Percentiles rank a stretch among this genome's conserved stretches.
Evolutionary conservation across 192 early-diverging fungal species (phyloP).

Genomic region (Coemansia sp.): DNA sequence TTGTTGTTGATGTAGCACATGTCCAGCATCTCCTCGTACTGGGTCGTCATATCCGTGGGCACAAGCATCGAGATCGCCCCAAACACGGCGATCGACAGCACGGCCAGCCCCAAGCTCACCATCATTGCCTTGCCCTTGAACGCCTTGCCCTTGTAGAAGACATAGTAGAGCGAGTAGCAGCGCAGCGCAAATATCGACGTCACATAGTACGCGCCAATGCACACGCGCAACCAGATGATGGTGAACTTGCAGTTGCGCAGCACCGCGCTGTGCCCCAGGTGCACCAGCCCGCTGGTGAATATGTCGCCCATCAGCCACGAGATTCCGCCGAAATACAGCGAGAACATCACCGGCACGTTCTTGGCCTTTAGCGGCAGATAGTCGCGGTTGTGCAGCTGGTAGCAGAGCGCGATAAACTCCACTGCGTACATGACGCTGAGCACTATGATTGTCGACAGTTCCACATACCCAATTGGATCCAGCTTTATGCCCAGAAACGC

Average conservation of each 20-base stretch:
- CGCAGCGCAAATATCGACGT: conserved; percentile 32
- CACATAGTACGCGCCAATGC: conserved; percentile 32
- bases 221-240: conserved; percentile 30
- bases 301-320: conserved; percentile 39
- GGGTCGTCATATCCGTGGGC: conserved; percentile 16
- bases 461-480: conserved; percentile 35
- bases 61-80: conserved; percentile 26
- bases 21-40: conserved; percentile 32
- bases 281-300: conserved; percentile 34
- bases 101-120: conserved; percentile 2
- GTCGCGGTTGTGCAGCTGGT: conserved; percentile 30
- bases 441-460: conserved; percentile 38
- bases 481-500: conserved; percentile 28
- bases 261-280: conserved; percentile 16
- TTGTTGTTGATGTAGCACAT: conserved; percentile 18
- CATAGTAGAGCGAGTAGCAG: conserved; percentile 36
- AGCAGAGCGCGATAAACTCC: conserved; percentile 39
- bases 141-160: conserved; percentile 32
- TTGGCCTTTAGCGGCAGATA: conserved; percentile 41
- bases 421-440: conserved; percentile 30
- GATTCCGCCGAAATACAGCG: conserved; percentile 28
- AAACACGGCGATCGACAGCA: conserved; percentile 19
- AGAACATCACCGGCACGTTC: conserved; percentile 42
- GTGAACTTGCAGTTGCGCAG: conserved; percentile 32
- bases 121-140: conserved; percentile 15